Base-by-base conservation (phyloP, 306 rosid genomes). In the Delonix regia region DNA sequence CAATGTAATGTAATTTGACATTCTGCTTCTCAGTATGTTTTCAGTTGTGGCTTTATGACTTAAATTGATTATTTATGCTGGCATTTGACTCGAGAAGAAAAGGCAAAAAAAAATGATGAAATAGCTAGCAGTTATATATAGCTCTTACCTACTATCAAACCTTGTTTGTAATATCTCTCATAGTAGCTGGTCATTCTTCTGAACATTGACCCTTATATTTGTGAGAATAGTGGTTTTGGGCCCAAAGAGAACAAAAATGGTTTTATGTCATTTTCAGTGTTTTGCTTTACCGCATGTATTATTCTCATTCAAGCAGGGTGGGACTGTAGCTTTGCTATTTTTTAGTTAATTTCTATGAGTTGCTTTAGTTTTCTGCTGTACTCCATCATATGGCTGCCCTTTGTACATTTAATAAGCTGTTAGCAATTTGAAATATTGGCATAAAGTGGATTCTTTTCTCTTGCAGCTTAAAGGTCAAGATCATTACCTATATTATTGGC, bases 401-500 rank as follows among this genome's bases (percentile, higher is more conserved):
- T 64, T 68, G 36, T 71, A 25, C 68, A 44, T 73, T 83, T 63
- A 39, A 42, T 71, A 71, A 65, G 76, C 67, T 60, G n/a, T 79
- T 33, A 47, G 57, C 73, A 53, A 22, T 79, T 64, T 88, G 75
- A n/a, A 64, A 72, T 75, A 81, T 66, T 41, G 79, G 78, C 59
- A 76, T 74, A 30, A 74, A 64, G 64, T 84, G 64, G 30, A 41
- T 62, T 78, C 36, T 84, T 86, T 84, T 83, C 57, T 79, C 69
- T 87, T 87, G 85, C 96, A 95, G 99, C 73, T 59, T 49, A 87
- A 72, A 60, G 81, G 47, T 84, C 88, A 69, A 70, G 83, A 87
- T 70, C 75, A 79, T 68, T 83, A 83, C 80, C 49, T 93, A 85
- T 83, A 79, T 14, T 95, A 95, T 76, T 95, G 99, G 99, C 96